These are phyloP conservation scores for Pseudocercospora crystallina DNA, from an alignment of 2,329 filamentous ascomycete genomes.

Conservation along the genomic window DNA sequence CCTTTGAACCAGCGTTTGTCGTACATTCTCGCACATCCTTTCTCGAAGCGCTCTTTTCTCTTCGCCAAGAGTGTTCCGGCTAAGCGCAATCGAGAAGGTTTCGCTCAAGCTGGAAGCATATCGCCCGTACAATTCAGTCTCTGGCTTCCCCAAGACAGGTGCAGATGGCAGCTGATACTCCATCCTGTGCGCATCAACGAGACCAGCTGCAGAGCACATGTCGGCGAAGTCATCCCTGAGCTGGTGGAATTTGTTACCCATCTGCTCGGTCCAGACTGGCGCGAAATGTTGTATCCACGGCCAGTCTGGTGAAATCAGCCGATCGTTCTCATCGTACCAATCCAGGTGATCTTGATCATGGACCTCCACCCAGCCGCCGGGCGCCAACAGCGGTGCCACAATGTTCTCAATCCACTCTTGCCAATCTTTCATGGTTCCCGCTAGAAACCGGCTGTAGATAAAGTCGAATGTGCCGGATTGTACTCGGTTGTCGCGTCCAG, in stretches of 20 bases:
- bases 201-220: background rate
- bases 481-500: slow-evolving; percentile 2
- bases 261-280: background rate
- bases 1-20: background rate
- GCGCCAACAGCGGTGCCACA: slow-evolving; percentile 1
- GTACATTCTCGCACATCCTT: background rate
- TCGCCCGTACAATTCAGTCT: background rate
- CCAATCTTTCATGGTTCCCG: slow-evolving; percentile 12
- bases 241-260: slow-evolving; percentile 1
- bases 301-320: slow-evolving; percentile 1
- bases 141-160: slow-evolving; percentile 1
- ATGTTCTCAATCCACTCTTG: slow-evolving; percentile 1
- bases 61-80: background rate
- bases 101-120: background rate
- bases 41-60: background rate
- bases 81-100: background rate
- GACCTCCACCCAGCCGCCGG: slow-evolving; percentile 13
- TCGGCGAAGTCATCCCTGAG: background rate
- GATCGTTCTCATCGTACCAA: slow-evolving; percentile 2
- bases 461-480: slow-evolving; percentile 6
- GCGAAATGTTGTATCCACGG: slow-evolving; percentile 3
- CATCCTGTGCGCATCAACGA: background rate
- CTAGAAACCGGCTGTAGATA: slow-evolving; percentile 13
- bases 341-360: slow-evolving; percentile 9
- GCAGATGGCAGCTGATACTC: slow-evolving; percentile 1